Evolutionary conservation across 805 yeast genomes (phyloP).

Genomic region (Peterozyma toletana): DNA sequence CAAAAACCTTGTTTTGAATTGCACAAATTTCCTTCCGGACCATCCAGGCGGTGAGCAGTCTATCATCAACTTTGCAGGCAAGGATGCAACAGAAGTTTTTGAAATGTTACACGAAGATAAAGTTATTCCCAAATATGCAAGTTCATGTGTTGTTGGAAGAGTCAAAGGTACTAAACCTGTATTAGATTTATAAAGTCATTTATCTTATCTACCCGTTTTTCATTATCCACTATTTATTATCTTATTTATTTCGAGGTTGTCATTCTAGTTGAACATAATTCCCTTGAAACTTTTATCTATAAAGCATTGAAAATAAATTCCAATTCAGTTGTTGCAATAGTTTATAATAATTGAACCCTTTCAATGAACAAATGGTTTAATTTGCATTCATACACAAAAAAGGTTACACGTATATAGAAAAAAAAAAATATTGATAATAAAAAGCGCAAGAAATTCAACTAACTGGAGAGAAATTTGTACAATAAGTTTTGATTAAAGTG

Average conservation of each 20-base stretch:
- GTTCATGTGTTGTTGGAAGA: slow-evolving; percentile 40
- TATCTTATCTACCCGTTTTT: too few relatives aligned
- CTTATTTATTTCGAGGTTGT: too few relatives aligned
- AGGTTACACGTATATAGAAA: too few relatives aligned
- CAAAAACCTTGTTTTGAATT: slow-evolving; percentile 43
- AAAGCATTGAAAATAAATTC: too few relatives aligned
- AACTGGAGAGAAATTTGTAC: too few relatives aligned
- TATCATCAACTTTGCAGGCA: slow-evolving; percentile 62
- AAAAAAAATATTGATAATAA: too few relatives aligned
- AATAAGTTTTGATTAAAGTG: too few relatives aligned
- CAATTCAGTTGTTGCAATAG: too few relatives aligned
- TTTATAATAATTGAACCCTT: background rate
- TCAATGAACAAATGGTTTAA: background rate
- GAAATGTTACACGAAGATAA: slow-evolving; percentile 53
- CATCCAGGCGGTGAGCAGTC: slow-evolving; percentile 79
- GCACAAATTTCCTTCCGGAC: slow-evolving; percentile 33
- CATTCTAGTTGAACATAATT: too few relatives aligned
- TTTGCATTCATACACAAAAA: background rate
- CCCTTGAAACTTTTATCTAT: too few relatives aligned
- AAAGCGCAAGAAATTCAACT: too few relatives aligned
- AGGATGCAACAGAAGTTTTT: slow-evolving; percentile 57
- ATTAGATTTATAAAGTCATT: slow-evolving; percentile 1
- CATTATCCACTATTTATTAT: too few relatives aligned
- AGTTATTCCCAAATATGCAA: slow-evolving; percentile 42
- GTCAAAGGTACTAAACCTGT: slow-evolving; percentile 37